Percentiles rank a stretch among this genome's conserved stretches.
These are phyloP conservation scores for Agarophyton chilense DNA, from an alignment of 23 red algal genomes.

Conservation along the genomic window DNA sequence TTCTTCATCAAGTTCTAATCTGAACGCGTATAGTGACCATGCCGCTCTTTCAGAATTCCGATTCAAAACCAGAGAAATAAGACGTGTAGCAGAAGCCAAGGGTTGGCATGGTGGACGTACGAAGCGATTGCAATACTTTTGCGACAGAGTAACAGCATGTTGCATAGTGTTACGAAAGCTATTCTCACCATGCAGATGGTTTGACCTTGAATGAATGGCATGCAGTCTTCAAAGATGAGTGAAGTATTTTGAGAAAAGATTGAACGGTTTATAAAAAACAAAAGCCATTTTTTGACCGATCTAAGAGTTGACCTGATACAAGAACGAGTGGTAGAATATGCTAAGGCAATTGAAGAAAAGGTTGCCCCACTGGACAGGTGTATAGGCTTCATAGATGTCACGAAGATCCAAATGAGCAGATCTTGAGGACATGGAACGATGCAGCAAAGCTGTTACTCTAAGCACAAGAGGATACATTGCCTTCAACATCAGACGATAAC, in stretches of 20 bases:
- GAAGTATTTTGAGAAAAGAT: conserved; percentile 34
- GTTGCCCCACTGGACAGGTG: conserved; percentile 29
- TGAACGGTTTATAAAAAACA: background rate
- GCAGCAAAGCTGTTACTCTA: conserved; percentile 3
- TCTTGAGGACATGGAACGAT: background rate
- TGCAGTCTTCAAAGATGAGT: background rate
- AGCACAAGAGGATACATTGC: conserved; percentile 36
- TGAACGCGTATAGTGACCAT: background rate
- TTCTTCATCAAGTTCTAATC: background rate
- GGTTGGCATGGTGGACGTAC: background rate
- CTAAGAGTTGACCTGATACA: background rate
- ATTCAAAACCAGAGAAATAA: background rate
- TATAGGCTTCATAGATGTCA: conserved; percentile 59
- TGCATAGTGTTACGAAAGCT: conserved; percentile 8
- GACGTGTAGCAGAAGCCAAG: background rate
- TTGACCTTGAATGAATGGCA: conserved; percentile 14
- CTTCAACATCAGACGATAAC: conserved; percentile 1
- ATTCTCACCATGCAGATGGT: background rate
- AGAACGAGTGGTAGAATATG: background rate
- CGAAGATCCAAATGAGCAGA: conserved; percentile 31
- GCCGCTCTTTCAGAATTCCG: conserved; percentile 8
- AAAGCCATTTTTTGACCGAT: background rate
- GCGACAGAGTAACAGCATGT: background rate
- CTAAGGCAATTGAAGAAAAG: background rate
- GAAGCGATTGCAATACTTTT: background rate